A percentile compares a stretch with the other conserved stretches of the same genome.
Conservation (phyloP, 2,329 filamentous ascomycete species). For the Sporothrix brunneoviolacea region DNA sequence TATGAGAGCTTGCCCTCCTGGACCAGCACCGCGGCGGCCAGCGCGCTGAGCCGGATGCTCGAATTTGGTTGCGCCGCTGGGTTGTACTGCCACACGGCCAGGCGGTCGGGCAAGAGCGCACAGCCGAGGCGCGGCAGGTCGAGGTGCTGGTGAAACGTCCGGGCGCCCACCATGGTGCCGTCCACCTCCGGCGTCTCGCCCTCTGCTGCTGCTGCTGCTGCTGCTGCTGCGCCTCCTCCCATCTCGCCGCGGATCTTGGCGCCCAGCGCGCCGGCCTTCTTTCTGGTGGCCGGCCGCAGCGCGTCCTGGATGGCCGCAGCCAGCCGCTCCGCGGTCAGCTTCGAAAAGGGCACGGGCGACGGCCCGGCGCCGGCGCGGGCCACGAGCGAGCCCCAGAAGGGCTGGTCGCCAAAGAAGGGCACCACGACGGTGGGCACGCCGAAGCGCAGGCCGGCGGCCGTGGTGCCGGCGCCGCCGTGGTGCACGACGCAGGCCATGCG, state of each 20-base stretch:
- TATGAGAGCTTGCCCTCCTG: constrained; percentile 56
- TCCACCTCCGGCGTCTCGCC: background rate
- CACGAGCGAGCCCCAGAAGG: constrained; percentile 77
- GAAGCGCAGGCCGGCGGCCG: constrained; percentile 74
- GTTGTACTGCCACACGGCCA: constrained; percentile 69
- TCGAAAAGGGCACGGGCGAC: constrained; percentile 60
- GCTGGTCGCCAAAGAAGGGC: constrained; percentile 82
- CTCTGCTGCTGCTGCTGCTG: constrained; percentile 30
- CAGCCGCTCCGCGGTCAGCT: constrained; percentile 59
- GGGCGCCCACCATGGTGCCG: constrained; percentile 50
- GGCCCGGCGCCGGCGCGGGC: constrained; percentile 66
- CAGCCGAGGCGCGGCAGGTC: constrained; percentile 62
- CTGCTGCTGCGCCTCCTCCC: no score
- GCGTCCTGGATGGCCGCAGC: constrained; percentile 50
- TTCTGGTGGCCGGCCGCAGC: background rate
- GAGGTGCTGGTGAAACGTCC: constrained; percentile 66
- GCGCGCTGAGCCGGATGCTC: constrained; percentile 54
- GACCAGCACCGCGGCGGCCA: constrained; percentile 63
- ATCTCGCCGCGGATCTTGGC: constrained; percentile 3
- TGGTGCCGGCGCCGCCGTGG: constrained; percentile 83
- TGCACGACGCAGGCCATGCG: constrained; percentile 77
- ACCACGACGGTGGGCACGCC: constrained; percentile 77
- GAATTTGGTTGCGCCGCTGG: constrained; percentile 24
- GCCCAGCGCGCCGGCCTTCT: background rate
- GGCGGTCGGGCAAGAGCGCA: constrained; percentile 57